Evolutionary conservation across 129 eudicot species (phyloP).

Genomic region (Centaurea solstitialis): DNA sequence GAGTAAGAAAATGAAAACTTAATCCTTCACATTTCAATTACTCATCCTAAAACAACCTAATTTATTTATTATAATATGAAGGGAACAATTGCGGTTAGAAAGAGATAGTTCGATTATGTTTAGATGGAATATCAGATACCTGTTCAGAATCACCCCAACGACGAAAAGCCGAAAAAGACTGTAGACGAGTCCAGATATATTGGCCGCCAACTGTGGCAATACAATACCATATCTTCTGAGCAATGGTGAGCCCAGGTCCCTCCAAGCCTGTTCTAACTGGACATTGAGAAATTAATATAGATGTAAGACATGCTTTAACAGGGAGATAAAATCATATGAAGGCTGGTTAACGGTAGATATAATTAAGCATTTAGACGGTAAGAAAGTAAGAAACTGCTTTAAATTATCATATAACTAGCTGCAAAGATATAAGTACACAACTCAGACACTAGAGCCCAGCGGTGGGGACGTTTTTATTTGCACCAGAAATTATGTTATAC

Average conservation of each 20-base stretch:
- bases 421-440: not conserved
- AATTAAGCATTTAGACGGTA: not conserved
- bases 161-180: slow-evolving; percentile 92
- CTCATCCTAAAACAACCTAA: slow-evolving; percentile 6
- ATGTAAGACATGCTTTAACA: not conserved
- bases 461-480: not conserved
- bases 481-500: not conserved
- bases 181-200: slow-evolving; percentile 88
- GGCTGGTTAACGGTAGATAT: not conserved
- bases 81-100: not conserved
- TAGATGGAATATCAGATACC: too few species aligned
- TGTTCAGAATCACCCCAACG: slow-evolving; percentile 98
- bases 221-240: slow-evolving; percentile 93
- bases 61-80: too few species aligned
- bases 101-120: not conserved
- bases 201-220: slow-evolving; percentile 94
- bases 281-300: slow-evolving; percentile 14
- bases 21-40: not conserved
- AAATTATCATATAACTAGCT: not conserved
- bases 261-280: slow-evolving; percentile 92
- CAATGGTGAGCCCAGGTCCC: slow-evolving; percentile 93
- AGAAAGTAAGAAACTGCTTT: not conserved
- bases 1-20: not conserved
- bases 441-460: not conserved
- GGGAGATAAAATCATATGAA: not conserved